Evolutionary conservation across 2,329 filamentous ascomycete genomes (phyloP).

Genomic region (Diplodia seriata): DNA sequence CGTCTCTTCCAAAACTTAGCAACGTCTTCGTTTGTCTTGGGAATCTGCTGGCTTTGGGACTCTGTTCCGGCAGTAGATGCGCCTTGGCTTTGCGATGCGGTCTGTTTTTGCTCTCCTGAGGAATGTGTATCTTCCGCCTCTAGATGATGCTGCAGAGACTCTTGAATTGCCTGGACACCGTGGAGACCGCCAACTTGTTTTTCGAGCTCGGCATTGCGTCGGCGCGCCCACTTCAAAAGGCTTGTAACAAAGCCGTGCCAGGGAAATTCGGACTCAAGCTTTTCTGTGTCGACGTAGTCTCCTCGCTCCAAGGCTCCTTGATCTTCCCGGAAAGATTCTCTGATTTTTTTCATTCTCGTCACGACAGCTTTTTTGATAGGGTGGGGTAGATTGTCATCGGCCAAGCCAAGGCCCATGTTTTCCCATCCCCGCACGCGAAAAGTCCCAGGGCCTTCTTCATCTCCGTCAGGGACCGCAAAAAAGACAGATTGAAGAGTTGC

Average conservation of each 20-base stretch:
- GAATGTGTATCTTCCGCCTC: not conserved
- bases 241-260: slow-evolving; percentile 58
- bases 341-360: slow-evolving; percentile 50
- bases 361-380: slow-evolving; percentile 46
- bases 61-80: slow-evolving; percentile 26
- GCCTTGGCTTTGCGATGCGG: slow-evolving; percentile 34
- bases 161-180: slow-evolving; percentile 50
- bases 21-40: not conserved
- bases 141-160: slow-evolving; percentile 5
- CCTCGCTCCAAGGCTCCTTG: slow-evolving; percentile 42
- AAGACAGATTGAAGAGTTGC: slow-evolving; percentile 53
- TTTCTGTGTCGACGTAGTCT: slow-evolving; percentile 51
- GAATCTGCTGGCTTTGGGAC: slow-evolving; percentile 9
- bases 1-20: slow-evolving; percentile 33
- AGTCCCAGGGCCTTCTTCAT: slow-evolving; percentile 27
- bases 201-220: slow-evolving; percentile 55
- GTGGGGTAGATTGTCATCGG: slow-evolving; percentile 48
- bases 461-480: slow-evolving; percentile 37
- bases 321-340: slow-evolving; percentile 43
- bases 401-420: slow-evolving; percentile 47
- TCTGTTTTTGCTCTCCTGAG: slow-evolving; percentile 40
- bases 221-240: slow-evolving; percentile 56
- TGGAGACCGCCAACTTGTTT: slow-evolving; percentile 51
- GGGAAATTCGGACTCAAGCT: slow-evolving; percentile 54
- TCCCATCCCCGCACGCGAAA: slow-evolving; percentile 47